Base-by-base conservation (phyloP, 1,284 basidiomycete genomes). In the Earliella scabrosa region DNA sequence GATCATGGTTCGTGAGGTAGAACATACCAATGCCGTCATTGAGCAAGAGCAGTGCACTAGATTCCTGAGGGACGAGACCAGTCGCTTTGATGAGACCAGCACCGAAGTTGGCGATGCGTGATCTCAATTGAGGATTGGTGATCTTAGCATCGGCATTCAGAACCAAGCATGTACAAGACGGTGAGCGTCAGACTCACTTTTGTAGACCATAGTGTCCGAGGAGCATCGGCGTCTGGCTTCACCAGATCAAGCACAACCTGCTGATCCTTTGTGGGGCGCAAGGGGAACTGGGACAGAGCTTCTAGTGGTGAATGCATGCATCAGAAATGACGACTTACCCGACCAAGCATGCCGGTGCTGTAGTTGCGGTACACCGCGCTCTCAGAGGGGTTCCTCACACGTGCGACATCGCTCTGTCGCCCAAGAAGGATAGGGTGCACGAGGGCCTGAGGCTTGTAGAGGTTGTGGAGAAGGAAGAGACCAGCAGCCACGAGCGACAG, bases 361-460 rank as follows among this genome's bases (percentile, higher is more conserved):
- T 93, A 93, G 75, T 92, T 92, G 66, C 90, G 83, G 70, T 92
- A 92, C 7, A 90, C 77, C 2, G 91, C 87, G 65, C 89, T 92
- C 71, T 93, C 89, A 26, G 80, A 76, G 7, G 86, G 80, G 61
- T 90, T 85, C 48, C 90, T 76, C 8, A 92, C 90, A 40, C 88
- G 82, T n/a, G 85, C 86, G 26, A 86, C 87, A 73, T 93, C 91
- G 63, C 90, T 91, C 75, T 93, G 91, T 43, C 90, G 77, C 13
- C 90, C 91, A 2, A 93, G 81, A 9, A 93, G 78, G 63, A 93
- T 90, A 11, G 91, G 91, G 64, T 93, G 92, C 0, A 92, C 89
- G 35, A 93, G 81, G 1, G 90, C 85, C 62, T 90, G 87, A 1
- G 89, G 88, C 60, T 82, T 89, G 75, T 90, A 90, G 57, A 90